Conservation (phyloP, 129 eudicot genomes). For the Flaveria brownii region DNA sequence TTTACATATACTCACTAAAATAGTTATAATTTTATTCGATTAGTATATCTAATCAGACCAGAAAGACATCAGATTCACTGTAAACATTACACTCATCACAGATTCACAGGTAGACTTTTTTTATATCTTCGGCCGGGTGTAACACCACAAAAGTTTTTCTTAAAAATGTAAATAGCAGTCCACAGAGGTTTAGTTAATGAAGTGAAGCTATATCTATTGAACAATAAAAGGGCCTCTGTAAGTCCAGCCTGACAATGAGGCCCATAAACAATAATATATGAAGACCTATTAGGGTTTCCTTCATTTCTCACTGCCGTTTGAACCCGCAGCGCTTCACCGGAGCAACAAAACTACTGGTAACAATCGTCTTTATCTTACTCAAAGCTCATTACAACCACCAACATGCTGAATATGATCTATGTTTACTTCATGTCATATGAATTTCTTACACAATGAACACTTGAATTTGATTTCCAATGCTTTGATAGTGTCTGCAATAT, state of each 20-base stretch:
- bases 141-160: no score
- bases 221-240: background rate
- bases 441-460: background rate
- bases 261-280: conserved; percentile 1
- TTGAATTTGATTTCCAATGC: background rate
- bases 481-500: background rate
- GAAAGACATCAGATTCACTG: no score
- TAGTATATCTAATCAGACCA: no score
- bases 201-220: no score
- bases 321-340: conserved; percentile 24
- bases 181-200: no score
- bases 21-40: no score
- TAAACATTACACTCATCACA: no score
- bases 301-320: conserved; percentile 1
- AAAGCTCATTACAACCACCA: background rate
- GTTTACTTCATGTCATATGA: background rate
- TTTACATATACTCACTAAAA: no score
- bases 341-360: conserved; percentile 12
- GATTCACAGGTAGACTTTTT: no score
- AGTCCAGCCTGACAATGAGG: background rate
- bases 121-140: no score
- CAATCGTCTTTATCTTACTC: background rate
- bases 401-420: background rate
- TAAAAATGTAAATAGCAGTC: no score
- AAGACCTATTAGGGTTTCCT: conserved; percentile 18